Evolutionary conservation across 441 rosid species (phyloP).

Genomic region (Gossypium schwendimanii): DNA sequence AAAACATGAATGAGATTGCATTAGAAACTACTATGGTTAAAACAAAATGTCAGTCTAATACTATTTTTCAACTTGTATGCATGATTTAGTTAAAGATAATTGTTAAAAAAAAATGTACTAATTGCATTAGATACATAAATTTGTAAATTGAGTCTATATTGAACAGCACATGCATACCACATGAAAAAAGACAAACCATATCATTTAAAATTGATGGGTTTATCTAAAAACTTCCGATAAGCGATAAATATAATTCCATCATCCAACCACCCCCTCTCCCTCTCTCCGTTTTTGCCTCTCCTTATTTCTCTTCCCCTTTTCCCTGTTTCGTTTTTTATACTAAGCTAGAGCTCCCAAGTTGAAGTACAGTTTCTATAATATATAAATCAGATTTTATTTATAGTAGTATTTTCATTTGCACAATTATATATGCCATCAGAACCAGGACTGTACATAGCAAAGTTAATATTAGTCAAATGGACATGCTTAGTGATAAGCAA

Average conservation of each 20-base stretch:
- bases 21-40: background rate
- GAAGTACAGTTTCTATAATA: background rate
- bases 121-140: background rate
- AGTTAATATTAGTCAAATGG: background rate
- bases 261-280: background rate
- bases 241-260: background rate
- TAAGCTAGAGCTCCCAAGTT: background rate
- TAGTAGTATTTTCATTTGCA: background rate
- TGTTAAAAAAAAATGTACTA: no score
- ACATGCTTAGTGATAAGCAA: background rate
- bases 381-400: background rate
- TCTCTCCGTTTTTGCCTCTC: background rate
- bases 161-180: background rate
- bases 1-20: conserved; percentile 9
- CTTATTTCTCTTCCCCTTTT: background rate
- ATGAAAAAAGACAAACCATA: background rate
- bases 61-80: background rate
- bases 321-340: background rate
- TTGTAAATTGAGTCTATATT: background rate
- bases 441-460: background rate
- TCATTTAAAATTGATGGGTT: conserved; percentile 3
- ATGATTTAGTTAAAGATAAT: background rate
- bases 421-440: background rate
- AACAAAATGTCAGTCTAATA: background rate
- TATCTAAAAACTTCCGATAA: background rate